These are phyloP conservation scores for Stachybotrys chlorohalonatus DNA, from an alignment of 2,329 filamentous ascomycete species.

Conservation along the genomic window DNA sequence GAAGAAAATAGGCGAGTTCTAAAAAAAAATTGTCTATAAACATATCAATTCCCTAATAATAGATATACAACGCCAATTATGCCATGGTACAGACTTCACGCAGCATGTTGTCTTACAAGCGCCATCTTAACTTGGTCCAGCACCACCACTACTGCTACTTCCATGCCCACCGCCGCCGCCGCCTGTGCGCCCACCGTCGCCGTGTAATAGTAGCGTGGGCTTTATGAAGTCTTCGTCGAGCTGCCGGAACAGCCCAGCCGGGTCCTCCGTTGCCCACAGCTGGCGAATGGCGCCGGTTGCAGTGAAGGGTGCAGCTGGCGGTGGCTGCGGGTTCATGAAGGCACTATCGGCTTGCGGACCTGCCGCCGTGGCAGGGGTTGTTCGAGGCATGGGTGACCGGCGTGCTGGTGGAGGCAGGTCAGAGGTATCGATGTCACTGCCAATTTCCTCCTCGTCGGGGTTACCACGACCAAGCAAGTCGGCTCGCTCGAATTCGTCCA, in stretches of 20 bases:
- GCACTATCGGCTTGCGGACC: slow-evolving; percentile 15
- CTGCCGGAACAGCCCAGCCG: slow-evolving; percentile 81
- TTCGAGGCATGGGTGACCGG: slow-evolving; percentile 25
- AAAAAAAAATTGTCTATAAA: neutral
- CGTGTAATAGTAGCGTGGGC: slow-evolving; percentile 78
- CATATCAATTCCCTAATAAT: neutral
- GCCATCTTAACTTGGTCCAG: neutral
- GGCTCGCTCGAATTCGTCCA: slow-evolving; percentile 43
- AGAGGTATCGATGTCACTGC: slow-evolving; percentile 56
- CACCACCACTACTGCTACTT: neutral
- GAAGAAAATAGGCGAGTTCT: too few species aligned
- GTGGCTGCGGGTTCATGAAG: slow-evolving; percentile 20
- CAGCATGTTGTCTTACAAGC: neutral
- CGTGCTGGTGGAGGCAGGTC: slow-evolving; percentile 55
- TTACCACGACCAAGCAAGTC: slow-evolving; percentile 44
- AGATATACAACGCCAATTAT: slow-evolving; percentile 15
- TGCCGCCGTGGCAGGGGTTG: slow-evolving; percentile 12
- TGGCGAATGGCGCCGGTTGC: slow-evolving; percentile 71
- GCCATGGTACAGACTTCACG: slow-evolving; percentile 3
- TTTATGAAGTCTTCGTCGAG: slow-evolving; percentile 96
- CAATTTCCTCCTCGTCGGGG: slow-evolving; percentile 49
- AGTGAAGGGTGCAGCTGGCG: slow-evolving; percentile 41
- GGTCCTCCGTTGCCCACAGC: slow-evolving; percentile 77
- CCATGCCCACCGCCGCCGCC: slow-evolving; percentile 11
- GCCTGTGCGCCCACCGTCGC: slow-evolving; percentile 27